A percentile compares a stretch with the other conserved stretches of the same genome.
Conservation (phyloP, 208 protist genomes). For the Trypanosoma platydactyli region DNA sequence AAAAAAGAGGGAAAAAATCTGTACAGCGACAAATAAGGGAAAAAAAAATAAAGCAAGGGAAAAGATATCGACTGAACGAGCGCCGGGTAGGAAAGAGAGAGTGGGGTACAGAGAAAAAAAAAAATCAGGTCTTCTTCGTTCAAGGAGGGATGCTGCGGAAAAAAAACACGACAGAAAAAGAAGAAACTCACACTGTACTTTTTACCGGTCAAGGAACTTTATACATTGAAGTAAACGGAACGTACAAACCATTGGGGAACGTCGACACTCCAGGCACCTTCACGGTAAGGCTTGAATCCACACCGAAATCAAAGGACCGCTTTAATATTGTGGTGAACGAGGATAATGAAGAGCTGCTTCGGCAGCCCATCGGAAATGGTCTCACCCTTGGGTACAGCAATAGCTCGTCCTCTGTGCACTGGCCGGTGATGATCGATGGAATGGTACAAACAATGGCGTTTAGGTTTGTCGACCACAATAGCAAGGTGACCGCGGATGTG, state of each 20-base stretch:
- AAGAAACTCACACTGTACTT: constrained; percentile 9
- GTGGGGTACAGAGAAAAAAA: neutral
- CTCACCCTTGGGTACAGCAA: constrained; percentile 42
- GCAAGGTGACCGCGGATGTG: constrained; percentile 5
- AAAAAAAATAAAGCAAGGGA: constrained; percentile 2
- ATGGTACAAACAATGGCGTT: constrained; percentile 45
- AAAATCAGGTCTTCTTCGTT: neutral
- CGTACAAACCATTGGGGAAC: constrained; percentile 39
- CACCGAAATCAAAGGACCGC: neutral
- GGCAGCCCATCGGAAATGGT: constrained; percentile 42
- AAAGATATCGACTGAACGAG: neutral
- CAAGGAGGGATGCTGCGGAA: neutral
- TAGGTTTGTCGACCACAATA: constrained; percentile 36
- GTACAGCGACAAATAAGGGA: neutral
- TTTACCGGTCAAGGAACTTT: constrained; percentile 43
- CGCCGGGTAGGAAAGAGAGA: neutral
- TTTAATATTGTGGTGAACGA: constrained; percentile 40
- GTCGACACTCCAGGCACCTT: constrained; percentile 16
- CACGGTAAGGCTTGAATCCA: constrained; percentile 1
- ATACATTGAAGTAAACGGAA: constrained; percentile 33
- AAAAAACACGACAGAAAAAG: neutral
- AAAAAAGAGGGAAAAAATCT: constrained; percentile 6
- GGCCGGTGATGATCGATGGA: constrained; percentile 45
- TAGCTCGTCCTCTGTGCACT: constrained; percentile 49
- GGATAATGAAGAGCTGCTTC: constrained; percentile 34